Conservation (phyloP, 2,329 filamentous ascomycete species). For the Fusarium pseudocircinatum region DNA sequence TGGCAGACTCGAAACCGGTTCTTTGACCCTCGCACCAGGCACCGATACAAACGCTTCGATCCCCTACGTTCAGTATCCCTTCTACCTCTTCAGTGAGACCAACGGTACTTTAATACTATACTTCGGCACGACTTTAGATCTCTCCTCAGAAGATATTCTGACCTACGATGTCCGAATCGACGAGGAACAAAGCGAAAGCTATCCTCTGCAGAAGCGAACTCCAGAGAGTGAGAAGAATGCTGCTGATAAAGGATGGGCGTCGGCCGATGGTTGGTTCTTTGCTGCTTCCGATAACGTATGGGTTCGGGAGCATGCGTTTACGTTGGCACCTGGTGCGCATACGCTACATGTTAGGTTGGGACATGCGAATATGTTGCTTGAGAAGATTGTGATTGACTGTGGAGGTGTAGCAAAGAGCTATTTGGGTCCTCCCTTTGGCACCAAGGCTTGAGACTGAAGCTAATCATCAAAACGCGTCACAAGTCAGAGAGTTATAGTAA, state of each 20-base stretch:
- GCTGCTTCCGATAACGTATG: conserved; percentile 33
- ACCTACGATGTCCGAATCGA: conserved; percentile 21
- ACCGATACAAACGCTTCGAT: rapidly evolving
- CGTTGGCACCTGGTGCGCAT: neutral
- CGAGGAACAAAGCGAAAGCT: neutral
- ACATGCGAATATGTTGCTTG: conserved; percentile 30
- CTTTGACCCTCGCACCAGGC: conserved; percentile 3
- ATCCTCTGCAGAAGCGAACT: conserved; percentile 11
- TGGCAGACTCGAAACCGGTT: conserved; percentile 21
- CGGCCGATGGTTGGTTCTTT: conserved; percentile 30
- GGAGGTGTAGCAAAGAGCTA: conserved; percentile 24
- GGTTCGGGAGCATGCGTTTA: conserved; percentile 4
- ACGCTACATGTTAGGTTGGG: neutral
- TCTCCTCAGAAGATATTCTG: conserved; percentile 15
- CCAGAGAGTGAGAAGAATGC: conserved; percentile 25
- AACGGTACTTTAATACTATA: neutral
- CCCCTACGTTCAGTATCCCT: conserved; percentile 3
- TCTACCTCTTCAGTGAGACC: conserved; percentile 18
- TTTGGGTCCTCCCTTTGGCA: conserved; percentile 19
- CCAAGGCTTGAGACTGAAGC: neutral
- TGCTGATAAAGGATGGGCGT: conserved; percentile 26
- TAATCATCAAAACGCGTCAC: rapidly evolving
- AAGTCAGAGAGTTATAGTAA: rapidly evolving
- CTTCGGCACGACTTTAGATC: conserved; percentile 28
- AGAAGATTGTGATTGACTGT: conserved; percentile 33